These are phyloP conservation scores for Gaeumannomyces tritici DNA, from an alignment of 2,329 filamentous ascomycete genomes.

Conservation along the genomic window DNA sequence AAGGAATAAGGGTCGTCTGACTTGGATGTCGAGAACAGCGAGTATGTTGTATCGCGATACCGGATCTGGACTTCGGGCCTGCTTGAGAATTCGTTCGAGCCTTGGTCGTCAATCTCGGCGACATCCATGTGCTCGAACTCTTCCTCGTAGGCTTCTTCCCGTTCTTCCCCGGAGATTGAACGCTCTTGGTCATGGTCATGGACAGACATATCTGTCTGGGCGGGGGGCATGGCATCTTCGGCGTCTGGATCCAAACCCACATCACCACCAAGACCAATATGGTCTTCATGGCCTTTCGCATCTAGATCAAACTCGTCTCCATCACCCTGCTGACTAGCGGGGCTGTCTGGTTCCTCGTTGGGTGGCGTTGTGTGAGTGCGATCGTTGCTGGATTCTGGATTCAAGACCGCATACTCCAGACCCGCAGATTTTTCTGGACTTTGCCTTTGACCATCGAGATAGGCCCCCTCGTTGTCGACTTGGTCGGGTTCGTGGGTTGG, in stretches of 20 bases:
- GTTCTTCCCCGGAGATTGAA: background rate
- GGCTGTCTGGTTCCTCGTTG: background rate
- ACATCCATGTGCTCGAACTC: slow-evolving; percentile 6
- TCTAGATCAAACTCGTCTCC: background rate
- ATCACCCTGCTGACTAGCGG: background rate
- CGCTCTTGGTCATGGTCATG: slow-evolving; percentile 1
- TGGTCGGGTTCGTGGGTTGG: background rate
- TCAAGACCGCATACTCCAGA: background rate
- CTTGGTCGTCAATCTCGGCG: slow-evolving; percentile 8
- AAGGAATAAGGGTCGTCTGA: slow-evolving; percentile 27
- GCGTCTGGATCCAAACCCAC: background rate
- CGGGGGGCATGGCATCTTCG: no score
- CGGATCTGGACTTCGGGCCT: slow-evolving; percentile 19
- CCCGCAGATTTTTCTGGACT: background rate
- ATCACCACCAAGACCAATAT: background rate
- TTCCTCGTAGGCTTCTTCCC: background rate
- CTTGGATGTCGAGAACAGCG: slow-evolving; percentile 22
- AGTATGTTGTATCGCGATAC: slow-evolving; percentile 21
- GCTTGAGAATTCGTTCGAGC: slow-evolving; percentile 5
- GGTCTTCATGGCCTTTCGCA: background rate
- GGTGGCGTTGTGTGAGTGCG: background rate
- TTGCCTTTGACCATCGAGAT: background rate
- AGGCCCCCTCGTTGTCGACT: background rate
- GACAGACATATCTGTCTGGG: slow-evolving; percentile 3
- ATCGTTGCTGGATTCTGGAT: background rate